Evolutionary conservation across 2,329 filamentous ascomycete species (phyloP).

Genomic region (Epichloe sibirici): DNA sequence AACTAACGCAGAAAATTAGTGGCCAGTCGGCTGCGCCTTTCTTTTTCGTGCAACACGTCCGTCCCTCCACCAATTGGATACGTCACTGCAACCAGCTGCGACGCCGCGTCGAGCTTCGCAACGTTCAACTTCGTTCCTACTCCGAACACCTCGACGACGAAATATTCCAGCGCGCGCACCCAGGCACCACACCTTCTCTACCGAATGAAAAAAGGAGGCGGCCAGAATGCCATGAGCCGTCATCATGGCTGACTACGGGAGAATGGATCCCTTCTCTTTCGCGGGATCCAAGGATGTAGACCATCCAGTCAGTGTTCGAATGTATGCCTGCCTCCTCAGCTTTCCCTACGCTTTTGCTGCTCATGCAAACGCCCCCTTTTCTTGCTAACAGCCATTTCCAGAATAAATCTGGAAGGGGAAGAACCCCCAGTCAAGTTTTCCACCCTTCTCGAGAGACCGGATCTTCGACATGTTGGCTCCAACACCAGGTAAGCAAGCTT

Average conservation of each 20-base stretch:
- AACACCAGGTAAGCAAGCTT: constrained; percentile 51
- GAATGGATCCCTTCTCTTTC: constrained; percentile 94
- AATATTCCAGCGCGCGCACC: background rate
- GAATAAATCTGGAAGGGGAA: constrained; percentile 36
- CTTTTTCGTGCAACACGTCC: too few relatives aligned
- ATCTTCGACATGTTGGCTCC: constrained; percentile 77
- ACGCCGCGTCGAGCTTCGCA: background rate
- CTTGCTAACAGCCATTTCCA: constrained; percentile 15
- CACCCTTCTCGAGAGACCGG: constrained; percentile 62
- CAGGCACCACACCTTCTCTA: background rate
- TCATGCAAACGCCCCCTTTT: background rate
- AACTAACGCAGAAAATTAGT: too few relatives aligned
- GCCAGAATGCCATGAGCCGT: constrained; percentile 17
- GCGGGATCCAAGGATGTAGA: constrained; percentile 77
- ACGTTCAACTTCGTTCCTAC: background rate
- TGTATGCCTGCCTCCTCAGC: constrained; percentile 29
- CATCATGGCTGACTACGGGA: constrained; percentile 26
- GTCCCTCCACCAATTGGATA: background rate
- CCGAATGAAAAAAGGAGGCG: background rate
- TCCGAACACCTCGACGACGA: background rate
- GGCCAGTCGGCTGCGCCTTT: too few relatives aligned
- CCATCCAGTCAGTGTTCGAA: constrained; percentile 56
- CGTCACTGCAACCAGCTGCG: background rate
- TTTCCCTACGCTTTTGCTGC: background rate
- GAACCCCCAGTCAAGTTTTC: constrained; percentile 39